Evolutionary conservation across 495 filamentous ascomycete species (phyloP).

Genomic region (Lasiosphaeria ovina): DNA sequence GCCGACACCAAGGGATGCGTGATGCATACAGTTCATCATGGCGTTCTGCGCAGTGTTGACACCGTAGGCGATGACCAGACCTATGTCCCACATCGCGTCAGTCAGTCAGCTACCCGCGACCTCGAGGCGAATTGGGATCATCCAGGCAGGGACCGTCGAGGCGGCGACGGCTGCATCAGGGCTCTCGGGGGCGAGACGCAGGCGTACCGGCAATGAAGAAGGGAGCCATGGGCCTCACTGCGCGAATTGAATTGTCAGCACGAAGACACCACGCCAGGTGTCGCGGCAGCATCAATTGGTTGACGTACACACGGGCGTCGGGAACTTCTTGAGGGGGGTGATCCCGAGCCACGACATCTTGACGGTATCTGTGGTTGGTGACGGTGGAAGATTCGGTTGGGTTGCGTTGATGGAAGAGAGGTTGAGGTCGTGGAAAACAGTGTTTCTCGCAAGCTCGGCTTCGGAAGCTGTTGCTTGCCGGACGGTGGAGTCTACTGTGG

Average conservation of each 20-base stretch:
- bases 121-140: no score
- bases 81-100: constrained; percentile 41
- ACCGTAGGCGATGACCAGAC: constrained; percentile 80
- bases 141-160: no score
- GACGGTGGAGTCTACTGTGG: no score
- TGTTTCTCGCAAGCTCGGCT: constrained; percentile 38
- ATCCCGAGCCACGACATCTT: constrained; percentile 74
- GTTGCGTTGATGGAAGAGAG: constrained; percentile 26
- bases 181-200: no score
- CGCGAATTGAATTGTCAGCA: constrained; percentile 27
- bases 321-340: constrained; percentile 78
- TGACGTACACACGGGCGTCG: constrained; percentile 76
- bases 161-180: no score
- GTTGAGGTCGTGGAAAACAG: constrained; percentile 30
- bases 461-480: constrained; percentile 10
- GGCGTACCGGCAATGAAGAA: constrained; percentile 92
- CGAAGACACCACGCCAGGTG: constrained; percentile 12
- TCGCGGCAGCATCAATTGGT: constrained; percentile 20
- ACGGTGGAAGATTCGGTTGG: constrained; percentile 17
- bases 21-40: constrained; percentile 68
- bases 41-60: constrained; percentile 72
- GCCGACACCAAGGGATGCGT: constrained; percentile 5
- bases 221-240: constrained; percentile 84
- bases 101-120: no score
- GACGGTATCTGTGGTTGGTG: constrained; percentile 35